Evolutionary conservation across 1,284 basidiomycete genomes (phyloP), one percentile per base, ranked within the genome.

Genomic region (Cutaneotrichosporon sp.): DNA sequence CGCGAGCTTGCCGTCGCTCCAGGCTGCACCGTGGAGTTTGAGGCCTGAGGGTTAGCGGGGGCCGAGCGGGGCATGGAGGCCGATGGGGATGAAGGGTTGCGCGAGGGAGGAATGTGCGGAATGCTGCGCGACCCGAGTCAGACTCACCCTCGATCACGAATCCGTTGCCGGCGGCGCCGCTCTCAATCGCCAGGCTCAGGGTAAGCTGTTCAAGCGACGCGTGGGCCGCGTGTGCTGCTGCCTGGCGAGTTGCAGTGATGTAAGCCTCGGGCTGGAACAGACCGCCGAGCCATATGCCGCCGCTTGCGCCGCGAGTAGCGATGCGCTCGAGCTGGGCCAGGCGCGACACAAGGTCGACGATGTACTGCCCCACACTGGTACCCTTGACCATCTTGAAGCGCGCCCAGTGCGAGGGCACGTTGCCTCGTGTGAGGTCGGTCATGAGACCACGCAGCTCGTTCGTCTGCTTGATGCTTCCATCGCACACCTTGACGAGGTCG

Each of bases 231-330:
- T 97, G 93, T 2, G 94, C 94, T 9, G 94, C 89, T 18, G 90
- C 87, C 79, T 97, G 95, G 57, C 94, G 85, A 1, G 92, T 95
- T 1, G 94, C 94, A 0, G 94, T 97, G 70, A 97, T 85, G 77
- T 93, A 97, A 3, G 92, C 93, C 73, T 95, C 92, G 1, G 95
- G 95, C 84, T 92, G 94, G 85, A 97, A 97, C 56, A 97, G 78
- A 0, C 91, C 91, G 34, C 94, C 93, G 14, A 97, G 84, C 89
- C 91, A 92, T 36, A 93, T 83, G 65, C 90, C 69, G 27, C 56
- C 86, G 4, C 4, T 18, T 5, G 51, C 34, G 59, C 88, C 82
- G 34, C 49, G 45, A 7, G 80, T 75, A 1, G 90, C 87, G 64
- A 95, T 87, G n/a, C 82, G 79, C 61, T 92, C 86, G 38, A 97